Evolutionary conservation across 306 rosid genomes (phyloP).

Genomic region (Nissolia schottii): DNA sequence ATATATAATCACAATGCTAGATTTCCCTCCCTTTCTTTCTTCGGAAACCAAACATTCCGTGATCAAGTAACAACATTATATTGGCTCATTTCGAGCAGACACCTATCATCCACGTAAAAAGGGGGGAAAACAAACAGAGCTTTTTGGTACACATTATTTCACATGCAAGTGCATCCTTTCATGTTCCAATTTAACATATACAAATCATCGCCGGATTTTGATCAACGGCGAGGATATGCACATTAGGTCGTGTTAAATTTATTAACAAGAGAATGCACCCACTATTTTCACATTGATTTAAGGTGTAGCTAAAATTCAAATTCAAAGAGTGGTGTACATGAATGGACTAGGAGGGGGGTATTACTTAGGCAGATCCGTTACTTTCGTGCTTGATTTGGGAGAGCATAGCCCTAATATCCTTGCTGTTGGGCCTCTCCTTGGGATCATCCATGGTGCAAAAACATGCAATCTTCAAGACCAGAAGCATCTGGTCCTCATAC

Average conservation of each 20-base stretch:
- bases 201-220: no score
- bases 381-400: constrained; percentile 73
- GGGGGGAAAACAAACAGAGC: background rate
- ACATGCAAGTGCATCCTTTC: background rate
- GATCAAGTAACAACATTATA: constrained; percentile 14
- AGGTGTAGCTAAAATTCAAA: no score
- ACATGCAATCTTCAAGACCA: constrained; percentile 82
- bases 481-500: constrained; percentile 84
- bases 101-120: background rate
- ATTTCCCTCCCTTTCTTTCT: background rate
- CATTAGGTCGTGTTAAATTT: no score
- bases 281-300: no score
- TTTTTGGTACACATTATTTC: background rate
- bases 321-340: no score
- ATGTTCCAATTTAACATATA: no score
- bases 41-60: constrained; percentile 20
- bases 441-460: constrained; percentile 85
- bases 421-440: constrained; percentile 81
- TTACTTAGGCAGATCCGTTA: no score
- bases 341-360: no score
- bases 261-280: no score
- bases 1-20: background rate
- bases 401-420: constrained; percentile 81
- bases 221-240: no score
- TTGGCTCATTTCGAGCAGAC: background rate